Conservation (phyloP, 2,329 filamentous ascomycete species). For the Clarireedia sp. region DNA sequence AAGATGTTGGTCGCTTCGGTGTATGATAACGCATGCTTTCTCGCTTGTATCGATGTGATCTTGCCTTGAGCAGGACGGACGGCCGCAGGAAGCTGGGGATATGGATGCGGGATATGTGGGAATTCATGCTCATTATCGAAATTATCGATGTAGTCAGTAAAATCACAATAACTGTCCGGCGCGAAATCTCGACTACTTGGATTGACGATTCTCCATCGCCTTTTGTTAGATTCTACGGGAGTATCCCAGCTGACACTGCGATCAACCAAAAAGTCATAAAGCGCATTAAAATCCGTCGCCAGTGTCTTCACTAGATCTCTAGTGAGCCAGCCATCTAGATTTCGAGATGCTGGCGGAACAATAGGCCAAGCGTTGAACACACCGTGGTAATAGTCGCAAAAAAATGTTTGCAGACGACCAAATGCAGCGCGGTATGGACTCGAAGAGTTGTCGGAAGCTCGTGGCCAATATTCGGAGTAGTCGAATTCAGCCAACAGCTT, state of each 20-base stretch:
- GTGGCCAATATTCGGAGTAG: constrained; percentile 54
- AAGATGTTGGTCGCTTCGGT: constrained; percentile 54
- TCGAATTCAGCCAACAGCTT: constrained; percentile 52
- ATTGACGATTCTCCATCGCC: constrained; percentile 57
- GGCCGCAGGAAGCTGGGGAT: constrained; percentile 53
- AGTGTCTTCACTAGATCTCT: constrained; percentile 47
- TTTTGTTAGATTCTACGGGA: constrained; percentile 50
- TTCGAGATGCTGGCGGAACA: constrained; percentile 29
- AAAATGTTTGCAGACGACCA: constrained; percentile 52
- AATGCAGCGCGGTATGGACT: constrained; percentile 38
- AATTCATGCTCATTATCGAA: constrained; percentile 56
- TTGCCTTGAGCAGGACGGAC: constrained; percentile 26
- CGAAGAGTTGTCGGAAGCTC: constrained; percentile 25
- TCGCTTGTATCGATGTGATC: constrained; percentile 21
- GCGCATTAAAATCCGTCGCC: constrained; percentile 58
- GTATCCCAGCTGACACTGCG: constrained; percentile 58
- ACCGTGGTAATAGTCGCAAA: constrained; percentile 48
- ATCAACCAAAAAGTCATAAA: constrained; percentile 66
- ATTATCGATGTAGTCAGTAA: constrained; percentile 58
- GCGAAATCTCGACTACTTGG: constrained; percentile 41
- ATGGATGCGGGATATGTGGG: constrained; percentile 60
- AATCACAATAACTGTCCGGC: constrained; percentile 42
- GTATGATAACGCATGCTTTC: constrained; percentile 39
- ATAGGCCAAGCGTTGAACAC: constrained; percentile 58
- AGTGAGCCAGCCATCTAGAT: constrained; percentile 53